Evolutionary conservation across 1,284 basidiomycete species (phyloP), one percentile per base, ranked within the genome.

Genomic region (Papiliotrema fonsecae): DNA sequence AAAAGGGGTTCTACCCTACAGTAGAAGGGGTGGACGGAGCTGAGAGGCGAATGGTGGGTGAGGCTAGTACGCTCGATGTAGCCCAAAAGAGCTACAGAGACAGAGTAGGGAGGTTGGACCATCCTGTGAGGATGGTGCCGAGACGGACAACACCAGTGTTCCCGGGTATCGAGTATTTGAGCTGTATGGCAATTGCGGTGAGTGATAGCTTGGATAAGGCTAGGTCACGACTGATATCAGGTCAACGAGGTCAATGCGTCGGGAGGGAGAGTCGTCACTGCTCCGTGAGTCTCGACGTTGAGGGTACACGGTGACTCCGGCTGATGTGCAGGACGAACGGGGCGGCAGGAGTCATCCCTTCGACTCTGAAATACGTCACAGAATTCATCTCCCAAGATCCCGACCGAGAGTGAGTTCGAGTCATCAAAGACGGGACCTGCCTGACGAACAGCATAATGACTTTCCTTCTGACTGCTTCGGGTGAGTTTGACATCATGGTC

Each of bases 211-310:
- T 31, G 14, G 40, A 19, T 9, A 39, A 22, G 18, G 19, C 4
- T 19, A 16, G 19, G 30, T 4, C 13, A 5, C 13, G 22, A 19
- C 49, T 54, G 47, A 46, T 51, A 14, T 4, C 18, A 57, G 5
- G 73, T 75, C 19, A 78, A 77, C 56, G 78, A 80, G 61, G 90
- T 93, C 22, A 96, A 96, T 63, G 92, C 92, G 2, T 82, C 84
- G 16, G 92, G 92, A 0, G 90, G 92, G 0, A 79, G 93, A 16
- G 93, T 97, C 45, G 92, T 97, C 21, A 97, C 93, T 3, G 89
- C 88, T 0, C 93, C 93, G 53, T 57, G 22, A 52, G 51, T 52
- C 27, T 19, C 14, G 6, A 6, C 16, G 3, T 3, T 18, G 25
- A 11, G n/a, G 41, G 30, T n/a, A 3, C 3, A n/a, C 21, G 16